Percentiles rank a stretch among this genome's conserved stretches.
These are phyloP conservation scores for Rugonectria rugulosa DNA, from an alignment of 2,329 filamentous ascomycete genomes.

Conservation along the genomic window DNA sequence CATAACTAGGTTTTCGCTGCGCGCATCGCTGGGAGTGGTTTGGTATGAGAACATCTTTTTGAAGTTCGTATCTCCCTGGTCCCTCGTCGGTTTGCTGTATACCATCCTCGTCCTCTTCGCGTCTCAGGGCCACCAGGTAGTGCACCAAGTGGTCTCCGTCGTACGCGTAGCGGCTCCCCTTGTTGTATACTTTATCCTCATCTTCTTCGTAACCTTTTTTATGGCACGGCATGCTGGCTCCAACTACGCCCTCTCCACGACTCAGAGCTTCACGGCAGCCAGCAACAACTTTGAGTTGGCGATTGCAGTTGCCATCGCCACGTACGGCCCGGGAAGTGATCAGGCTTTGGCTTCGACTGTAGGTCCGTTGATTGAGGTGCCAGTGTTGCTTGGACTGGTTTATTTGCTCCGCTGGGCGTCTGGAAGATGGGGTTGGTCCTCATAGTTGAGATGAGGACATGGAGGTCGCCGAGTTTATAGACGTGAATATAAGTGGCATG, in stretches of 20 bases:
- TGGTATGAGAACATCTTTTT: constrained; percentile 77
- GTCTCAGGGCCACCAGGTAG: constrained; percentile 77
- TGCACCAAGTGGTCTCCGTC: constrained; percentile 84
- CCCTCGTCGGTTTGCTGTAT: constrained; percentile 83
- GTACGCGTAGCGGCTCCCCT: constrained; percentile 82
- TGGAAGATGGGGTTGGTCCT: constrained; percentile 60
- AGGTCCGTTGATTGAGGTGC: constrained; percentile 86
- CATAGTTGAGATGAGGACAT: constrained; percentile 24
- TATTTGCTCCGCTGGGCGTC: constrained; percentile 73
- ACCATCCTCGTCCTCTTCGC: constrained; percentile 89
- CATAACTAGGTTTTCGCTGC: constrained; percentile 73
- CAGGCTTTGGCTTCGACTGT: constrained; percentile 85
- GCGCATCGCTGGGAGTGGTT: constrained; percentile 58
- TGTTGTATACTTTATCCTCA: constrained; percentile 78
- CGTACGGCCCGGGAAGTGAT: constrained; percentile 78
- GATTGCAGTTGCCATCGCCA: constrained; percentile 85
- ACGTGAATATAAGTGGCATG: background rate
- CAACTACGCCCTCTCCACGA: constrained; percentile 72
- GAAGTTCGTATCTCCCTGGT: constrained; percentile 74
- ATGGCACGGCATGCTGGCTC: constrained; percentile 73
- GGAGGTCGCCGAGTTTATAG: background rate
- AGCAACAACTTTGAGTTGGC: constrained; percentile 95
- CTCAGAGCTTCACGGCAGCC: constrained; percentile 87
- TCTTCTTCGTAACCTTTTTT: constrained; percentile 75
- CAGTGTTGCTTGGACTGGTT: constrained; percentile 78